Percentiles rank a stretch among this genome's conserved stretches.
Evolutionary conservation across 805 yeast genomes (phyloP).

Genomic region (Lipomyces oligophaga): DNA sequence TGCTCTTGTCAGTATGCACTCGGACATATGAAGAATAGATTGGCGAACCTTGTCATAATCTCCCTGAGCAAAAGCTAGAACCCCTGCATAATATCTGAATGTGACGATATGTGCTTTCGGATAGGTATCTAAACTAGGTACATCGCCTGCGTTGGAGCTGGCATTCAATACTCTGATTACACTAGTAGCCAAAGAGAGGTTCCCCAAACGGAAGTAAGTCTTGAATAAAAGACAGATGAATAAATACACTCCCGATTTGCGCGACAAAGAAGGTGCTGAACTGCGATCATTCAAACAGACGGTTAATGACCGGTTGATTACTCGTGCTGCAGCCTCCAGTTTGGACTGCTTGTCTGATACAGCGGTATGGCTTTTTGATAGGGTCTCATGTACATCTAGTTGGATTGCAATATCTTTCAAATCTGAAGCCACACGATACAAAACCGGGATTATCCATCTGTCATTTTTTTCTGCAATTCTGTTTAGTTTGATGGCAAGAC

Average conservation of each 20-base stretch:
- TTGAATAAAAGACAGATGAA: conserved; percentile 67
- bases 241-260: conserved; percentile 62
- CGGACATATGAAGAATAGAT: not conserved
- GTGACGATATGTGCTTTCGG: conserved; percentile 55
- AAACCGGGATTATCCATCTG: conserved; percentile 28
- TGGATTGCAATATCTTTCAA: conserved; percentile 34
- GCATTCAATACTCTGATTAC: conserved; percentile 65
- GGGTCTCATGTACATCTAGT: conserved; percentile 18
- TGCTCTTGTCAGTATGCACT: not conserved
- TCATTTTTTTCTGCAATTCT: conserved; percentile 23
- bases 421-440: conserved; percentile 34
- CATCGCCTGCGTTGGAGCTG: conserved; percentile 40
- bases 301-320: conserved; percentile 70
- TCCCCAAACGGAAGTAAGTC: conserved; percentile 60
- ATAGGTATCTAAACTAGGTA: conserved; percentile 48
- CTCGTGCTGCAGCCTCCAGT: conserved; percentile 55
- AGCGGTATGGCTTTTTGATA: not conserved
- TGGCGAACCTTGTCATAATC: conserved; percentile 43
- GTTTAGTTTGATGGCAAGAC: conserved; percentile 30
- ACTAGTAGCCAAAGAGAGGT: conserved; percentile 68
- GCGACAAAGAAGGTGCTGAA: conserved; percentile 47
- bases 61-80: conserved; percentile 61
- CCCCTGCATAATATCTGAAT: conserved; percentile 66
- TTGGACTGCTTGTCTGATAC: not conserved
- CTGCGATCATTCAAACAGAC: conserved; percentile 75